phyloP scores from a whole-genome alignment of 768 basidiomycete species.

The Russula emetica region DNA sequence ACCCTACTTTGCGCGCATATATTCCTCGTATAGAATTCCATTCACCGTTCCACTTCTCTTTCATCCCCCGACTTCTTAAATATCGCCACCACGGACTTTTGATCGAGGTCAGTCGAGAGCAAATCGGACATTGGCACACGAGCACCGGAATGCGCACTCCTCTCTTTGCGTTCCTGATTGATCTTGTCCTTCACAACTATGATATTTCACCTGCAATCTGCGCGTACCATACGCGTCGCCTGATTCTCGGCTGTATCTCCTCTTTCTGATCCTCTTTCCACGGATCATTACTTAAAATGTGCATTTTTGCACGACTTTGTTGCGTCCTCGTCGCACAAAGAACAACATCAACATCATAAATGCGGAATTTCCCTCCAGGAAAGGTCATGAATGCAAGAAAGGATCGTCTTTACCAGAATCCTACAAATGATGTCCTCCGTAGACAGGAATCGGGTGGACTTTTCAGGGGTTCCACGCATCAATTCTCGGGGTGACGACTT shows the following conservation, averaged over 20 bases:
- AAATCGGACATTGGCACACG: not conserved
- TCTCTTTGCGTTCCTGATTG: constrained; percentile 1
- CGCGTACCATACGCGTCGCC: not conserved
- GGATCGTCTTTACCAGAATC: too few relatives aligned
- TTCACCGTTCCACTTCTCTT: not conserved
- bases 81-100: not conserved
- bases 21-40: constrained; percentile 8
- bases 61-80: not conserved
- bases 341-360: not conserved
- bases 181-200: not conserved
- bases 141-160: not conserved
- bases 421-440: too few relatives aligned
- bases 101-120: not conserved
- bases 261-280: not conserved
- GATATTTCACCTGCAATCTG: not conserved
- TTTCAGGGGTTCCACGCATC: not conserved
- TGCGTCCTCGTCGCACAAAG: not conserved
- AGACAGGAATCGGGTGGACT: not conserved
- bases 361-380: too few relatives aligned
- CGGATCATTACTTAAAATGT: not conserved
- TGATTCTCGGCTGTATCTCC: constrained; percentile 1
- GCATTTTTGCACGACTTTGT: not conserved
- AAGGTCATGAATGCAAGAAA: too few relatives aligned
- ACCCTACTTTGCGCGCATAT: constrained; percentile 8
- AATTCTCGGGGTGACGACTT: not conserved